A percentile compares a stretch with the other conserved stretches of the same genome.
phyloP scores from a whole-genome alignment of 2,329 filamentous ascomycete species.

The Colletotrichum melonis region DNA sequence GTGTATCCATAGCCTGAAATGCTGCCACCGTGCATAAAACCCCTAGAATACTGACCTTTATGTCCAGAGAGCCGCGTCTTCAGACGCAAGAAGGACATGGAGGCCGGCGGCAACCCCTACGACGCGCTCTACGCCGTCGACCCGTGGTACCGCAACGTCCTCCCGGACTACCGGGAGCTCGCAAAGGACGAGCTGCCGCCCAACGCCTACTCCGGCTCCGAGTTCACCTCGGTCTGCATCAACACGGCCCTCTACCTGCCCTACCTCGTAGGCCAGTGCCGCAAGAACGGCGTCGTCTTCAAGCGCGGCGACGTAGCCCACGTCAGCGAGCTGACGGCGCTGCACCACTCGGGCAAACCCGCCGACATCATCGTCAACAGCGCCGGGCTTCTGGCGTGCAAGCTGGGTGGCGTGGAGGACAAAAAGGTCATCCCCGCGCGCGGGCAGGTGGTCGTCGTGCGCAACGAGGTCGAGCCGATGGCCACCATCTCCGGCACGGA shows the following conservation, averaged over 20 bases:
- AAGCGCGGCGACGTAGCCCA: constrained; percentile 65
- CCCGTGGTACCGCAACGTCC: constrained; percentile 80
- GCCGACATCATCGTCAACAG: constrained; percentile 77
- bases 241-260: constrained; percentile 80
- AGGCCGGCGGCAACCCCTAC: constrained; percentile 70
- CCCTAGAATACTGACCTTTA: constrained; percentile 40
- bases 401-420: constrained; percentile 76
- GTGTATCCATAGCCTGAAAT: neutral
- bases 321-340: constrained; percentile 67
- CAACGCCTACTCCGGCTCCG: constrained; percentile 67
- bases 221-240: constrained; percentile 77
- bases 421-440: constrained; percentile 71
- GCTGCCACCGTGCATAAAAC: constrained; percentile 42
- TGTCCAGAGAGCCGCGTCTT: constrained; percentile 54
- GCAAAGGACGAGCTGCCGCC: constrained; percentile 66
- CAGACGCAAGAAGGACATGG: constrained; percentile 68
- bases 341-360: constrained; percentile 67
- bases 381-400: constrained; percentile 74
- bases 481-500: constrained; percentile 76
- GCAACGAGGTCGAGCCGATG: constrained; percentile 82
- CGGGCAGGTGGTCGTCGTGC: constrained; percentile 82
- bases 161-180: constrained; percentile 77
- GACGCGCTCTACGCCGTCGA: constrained; percentile 73
- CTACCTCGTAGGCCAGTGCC: constrained; percentile 75
- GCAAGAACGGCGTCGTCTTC: constrained; percentile 68